Evolutionary conservation across 2,329 filamentous ascomycete species (phyloP).

Genomic region (Kalmusia sp.): DNA sequence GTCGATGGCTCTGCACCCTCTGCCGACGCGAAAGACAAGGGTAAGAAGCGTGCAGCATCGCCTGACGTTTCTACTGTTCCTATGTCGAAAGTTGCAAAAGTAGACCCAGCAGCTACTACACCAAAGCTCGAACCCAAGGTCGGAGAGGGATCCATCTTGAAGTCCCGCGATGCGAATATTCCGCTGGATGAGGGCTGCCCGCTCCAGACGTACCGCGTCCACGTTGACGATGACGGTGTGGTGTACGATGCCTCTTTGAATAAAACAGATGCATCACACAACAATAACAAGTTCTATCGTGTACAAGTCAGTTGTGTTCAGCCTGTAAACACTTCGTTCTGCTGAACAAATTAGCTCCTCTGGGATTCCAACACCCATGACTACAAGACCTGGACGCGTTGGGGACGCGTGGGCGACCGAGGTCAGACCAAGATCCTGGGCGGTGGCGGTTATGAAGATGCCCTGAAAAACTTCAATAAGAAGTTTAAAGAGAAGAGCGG

Average conservation of each 20-base stretch:
- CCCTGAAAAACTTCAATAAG: slow-evolving; percentile 56
- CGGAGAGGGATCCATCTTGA: slow-evolving; percentile 54
- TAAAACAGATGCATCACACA: slow-evolving; percentile 73
- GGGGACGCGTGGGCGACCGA: slow-evolving; percentile 74
- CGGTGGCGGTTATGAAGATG: slow-evolving; percentile 45
- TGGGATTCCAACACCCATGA: slow-evolving; percentile 30
- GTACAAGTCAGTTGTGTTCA: slow-evolving; percentile 62
- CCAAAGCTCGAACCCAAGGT: slow-evolving; percentile 40
- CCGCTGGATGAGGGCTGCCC: slow-evolving; percentile 56
- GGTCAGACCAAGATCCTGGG: slow-evolving; percentile 56
- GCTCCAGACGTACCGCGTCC: slow-evolving; percentile 57
- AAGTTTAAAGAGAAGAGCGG: slow-evolving; percentile 67
- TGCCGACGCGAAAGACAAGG: slow-evolving; percentile 23
- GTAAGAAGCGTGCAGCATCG: slow-evolving; percentile 42
- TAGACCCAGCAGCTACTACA: slow-evolving; percentile 19
- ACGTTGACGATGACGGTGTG: slow-evolving; percentile 68
- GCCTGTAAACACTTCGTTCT: background rate
- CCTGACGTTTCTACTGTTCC: slow-evolving; percentile 21
- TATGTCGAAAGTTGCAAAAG: slow-evolving; percentile 24
- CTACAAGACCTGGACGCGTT: slow-evolving; percentile 75
- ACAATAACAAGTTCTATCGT: slow-evolving; percentile 86
- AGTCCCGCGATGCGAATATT: slow-evolving; percentile 51
- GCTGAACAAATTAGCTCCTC: slow-evolving; percentile 32
- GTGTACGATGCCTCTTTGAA: slow-evolving; percentile 84
- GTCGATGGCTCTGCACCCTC: slow-evolving; percentile 8